Base-by-base conservation (phyloP, 305 asterid genomes). In the Solanum hybrid region DNA sequence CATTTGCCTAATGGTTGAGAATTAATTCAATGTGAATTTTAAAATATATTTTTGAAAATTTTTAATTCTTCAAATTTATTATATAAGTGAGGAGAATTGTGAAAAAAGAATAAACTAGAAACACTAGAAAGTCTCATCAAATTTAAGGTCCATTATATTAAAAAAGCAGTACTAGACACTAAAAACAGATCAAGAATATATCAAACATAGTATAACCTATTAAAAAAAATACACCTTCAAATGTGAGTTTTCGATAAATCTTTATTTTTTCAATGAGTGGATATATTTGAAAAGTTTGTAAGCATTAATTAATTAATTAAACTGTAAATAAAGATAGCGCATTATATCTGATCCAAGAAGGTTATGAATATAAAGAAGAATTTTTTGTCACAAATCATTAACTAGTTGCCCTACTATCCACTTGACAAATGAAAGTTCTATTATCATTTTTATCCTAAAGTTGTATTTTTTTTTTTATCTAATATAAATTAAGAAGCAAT, bases 341-440 rank as follows among this genome's bases (percentile, higher is more conserved):
- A 90, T 85, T 88, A 85, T 85, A 45, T 78, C 85, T 60, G 26
- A 77, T 76, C 75, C 90, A 85, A 90, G 6, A 27, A 26, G 34
- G 14, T 14, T 35, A 89, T 86, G 13, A 86, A 60, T 89, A 78
- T 37, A 17, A 34, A 60, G 24, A 26, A n/a, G 35, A 76, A 35
- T 0, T 6, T 5, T 7, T 12, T 86, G 35, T 86, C 13, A 56
- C 86, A 76, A 77, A 84, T 66, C 75, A n/a, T 66, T n/a, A 24
- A 66, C 14, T n/a, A n/a, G 0, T 51, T 51, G 66, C 66, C 45
- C 34, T 37, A 37, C 13, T 38, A 37, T 38, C 35, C 13, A 79
- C 27, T 14, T 38, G 35, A 26, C 14, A 38, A 80, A 80, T 79
- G 34, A 79, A 79, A 37, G 34, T 78, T 37, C 11, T 40, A 2